Evolutionary conservation across 495 filamentous ascomycete genomes (phyloP).

Genomic region (Penicillium chermesinum): DNA sequence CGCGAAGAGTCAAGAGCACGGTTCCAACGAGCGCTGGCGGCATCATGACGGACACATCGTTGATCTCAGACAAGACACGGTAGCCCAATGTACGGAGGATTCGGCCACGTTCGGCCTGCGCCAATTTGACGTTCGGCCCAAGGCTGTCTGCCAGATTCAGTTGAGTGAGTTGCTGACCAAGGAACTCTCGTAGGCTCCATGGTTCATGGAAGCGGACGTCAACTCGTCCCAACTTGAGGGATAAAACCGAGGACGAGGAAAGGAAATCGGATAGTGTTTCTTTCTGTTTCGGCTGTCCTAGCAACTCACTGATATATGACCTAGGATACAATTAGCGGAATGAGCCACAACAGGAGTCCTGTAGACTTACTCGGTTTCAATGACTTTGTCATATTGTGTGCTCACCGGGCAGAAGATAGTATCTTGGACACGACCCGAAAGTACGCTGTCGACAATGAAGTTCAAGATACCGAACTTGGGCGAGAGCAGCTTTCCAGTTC

Average conservation of each 20-base stretch:
- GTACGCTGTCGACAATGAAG: conserved; percentile 83
- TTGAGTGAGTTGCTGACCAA: conserved; percentile 63
- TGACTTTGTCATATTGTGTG: conserved; percentile 97
- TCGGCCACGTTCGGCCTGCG: conserved; percentile 48
- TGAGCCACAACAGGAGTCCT: too few species aligned
- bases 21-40: conserved; percentile 93
- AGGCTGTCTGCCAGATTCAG: conserved; percentile 27
- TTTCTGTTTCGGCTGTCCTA: conserved; percentile 90
- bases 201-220: conserved; percentile 95
- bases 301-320: conserved; percentile 88
- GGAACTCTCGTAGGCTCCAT: conserved; percentile 80
- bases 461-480: conserved; percentile 96
- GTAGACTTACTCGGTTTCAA: conserved; percentile 86
- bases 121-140: conserved; percentile 35
- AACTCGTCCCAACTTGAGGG: conserved; percentile 81
- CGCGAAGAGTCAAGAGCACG: conserved; percentile 83
- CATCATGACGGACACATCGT: conserved; percentile 94
- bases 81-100: conserved; percentile 83
- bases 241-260: conserved; percentile 81
- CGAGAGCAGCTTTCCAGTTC: conserved; percentile 87
- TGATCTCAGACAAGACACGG: conserved; percentile 88
- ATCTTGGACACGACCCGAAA: conserved; percentile 85
- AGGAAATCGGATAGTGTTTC: conserved; percentile 88
- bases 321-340: conserved; percentile 25
- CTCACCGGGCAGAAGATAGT: conserved; percentile 90